Conservation (phyloP, 2,329 filamentous ascomycete genomes). For the Coleophoma eucalyptorum region DNA sequence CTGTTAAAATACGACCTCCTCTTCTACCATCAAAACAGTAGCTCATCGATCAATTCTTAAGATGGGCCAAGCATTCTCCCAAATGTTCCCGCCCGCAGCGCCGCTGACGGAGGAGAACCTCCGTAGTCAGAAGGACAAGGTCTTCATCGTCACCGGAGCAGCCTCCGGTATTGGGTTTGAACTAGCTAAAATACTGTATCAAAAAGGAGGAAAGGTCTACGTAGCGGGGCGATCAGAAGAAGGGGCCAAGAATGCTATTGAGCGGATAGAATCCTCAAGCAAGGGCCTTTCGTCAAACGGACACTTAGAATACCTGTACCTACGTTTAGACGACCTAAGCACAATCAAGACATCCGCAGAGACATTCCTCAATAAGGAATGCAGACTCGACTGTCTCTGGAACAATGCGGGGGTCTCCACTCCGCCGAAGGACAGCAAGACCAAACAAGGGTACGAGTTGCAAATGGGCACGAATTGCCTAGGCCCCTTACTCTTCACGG, state of each 20-base stretch:
- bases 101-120: slow-evolving; percentile 35
- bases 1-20: too few species aligned
- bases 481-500: slow-evolving; percentile 31
- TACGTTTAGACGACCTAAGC: slow-evolving; percentile 32
- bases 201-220: slow-evolving; percentile 42
- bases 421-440: slow-evolving; percentile 20
- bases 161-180: slow-evolving; percentile 34
- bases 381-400: slow-evolving; percentile 33
- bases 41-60: too few species aligned
- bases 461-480: slow-evolving; percentile 32
- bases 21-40: too few species aligned
- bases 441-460: slow-evolving; percentile 27
- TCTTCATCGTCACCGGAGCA: slow-evolving; percentile 33
- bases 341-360: slow-evolving; percentile 31
- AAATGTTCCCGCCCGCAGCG: slow-evolving; percentile 28
- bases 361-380: slow-evolving; percentile 29
- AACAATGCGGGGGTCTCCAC: slow-evolving; percentile 30
- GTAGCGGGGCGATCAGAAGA: slow-evolving; percentile 37
- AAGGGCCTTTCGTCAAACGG: slow-evolving; percentile 12
- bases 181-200: slow-evolving; percentile 43
- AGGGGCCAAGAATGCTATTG: slow-evolving; percentile 31
- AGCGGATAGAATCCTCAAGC: neutral
- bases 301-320: slow-evolving; percentile 27
- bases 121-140: slow-evolving; percentile 30
- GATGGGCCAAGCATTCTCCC: neutral